Evolutionary conservation across 2,329 filamentous ascomycete genomes (phyloP), one percentile per base, ranked within the genome.

Genomic region (Colletotrichum scovillei): DNA sequence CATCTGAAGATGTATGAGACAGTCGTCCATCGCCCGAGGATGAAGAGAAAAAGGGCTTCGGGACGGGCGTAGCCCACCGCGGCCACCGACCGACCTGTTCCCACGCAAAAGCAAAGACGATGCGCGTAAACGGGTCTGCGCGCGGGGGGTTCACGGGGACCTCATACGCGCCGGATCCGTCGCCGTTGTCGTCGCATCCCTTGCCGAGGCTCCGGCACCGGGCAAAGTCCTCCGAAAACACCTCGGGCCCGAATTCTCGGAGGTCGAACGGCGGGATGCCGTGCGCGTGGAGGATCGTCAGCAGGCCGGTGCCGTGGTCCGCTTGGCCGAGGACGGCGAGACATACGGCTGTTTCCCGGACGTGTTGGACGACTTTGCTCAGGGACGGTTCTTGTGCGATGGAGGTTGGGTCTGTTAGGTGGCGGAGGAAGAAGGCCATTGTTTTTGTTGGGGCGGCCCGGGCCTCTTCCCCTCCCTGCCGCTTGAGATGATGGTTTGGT

Each of bases 391-490:
- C 53, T 22, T 70, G 24, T 2, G 56, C 55, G 42, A 67, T 71
- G 4, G 28, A 28, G 22, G 55, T 46, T 24, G 63, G 32, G 30
- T 67, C 42, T 11, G 26, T 56, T 16, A 71, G 55, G 63, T 71
- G 35, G 8, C 55, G 63, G 26, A 24, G 58, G 53, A 70, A 70
- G 62, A 58, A 67, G 62, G 49, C 32, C n/a, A 66, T 67, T 8
- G 38, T 42, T 16, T 35, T 35, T 28, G 38, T 19, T 42, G 38
- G 5, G 3, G 38, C 38, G 16, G 38, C 38, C 16, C 38, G 38
- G 38, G 6, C 38, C 16, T 42, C 38, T 7, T 3, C 38, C 38
- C 38, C 38, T 42, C 38, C 38, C 35, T 42, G 32, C 32, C 38
- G 38, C 7, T 42, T 19, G 5, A 1, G 6, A 42, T 19, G 14